Evolutionary conservation across 2,329 filamentous ascomycete species (phyloP), one percentile per base, ranked within the genome.

Genomic region (Neofusicoccum sp.): DNA sequence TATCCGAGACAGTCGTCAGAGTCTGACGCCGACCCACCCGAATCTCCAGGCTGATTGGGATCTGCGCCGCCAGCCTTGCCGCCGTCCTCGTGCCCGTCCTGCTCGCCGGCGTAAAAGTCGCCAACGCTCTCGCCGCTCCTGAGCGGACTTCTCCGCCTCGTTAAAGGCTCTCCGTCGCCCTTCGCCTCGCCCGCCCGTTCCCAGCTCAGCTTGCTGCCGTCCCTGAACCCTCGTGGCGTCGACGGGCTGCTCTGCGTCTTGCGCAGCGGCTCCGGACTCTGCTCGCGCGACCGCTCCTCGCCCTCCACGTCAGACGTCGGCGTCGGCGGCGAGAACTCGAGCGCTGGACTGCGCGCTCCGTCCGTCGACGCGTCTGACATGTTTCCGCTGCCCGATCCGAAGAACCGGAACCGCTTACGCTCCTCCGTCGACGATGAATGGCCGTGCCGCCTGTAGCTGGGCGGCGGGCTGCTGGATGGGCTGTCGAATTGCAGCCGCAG

Each of bases 201-300:
- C 72, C 14, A 73, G 63, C 45, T 71, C 54, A 44, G 70, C 71
- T 24, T 74, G 6, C 74, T 71, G 59, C 73, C 69, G 61, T 78
- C 75, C 30, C 76, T 67, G 12, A 71, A 74, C 0, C 77, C 78
- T 26, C 72, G 74, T 0, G 77, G 77, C 9, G 77, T 79, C 2
- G 76, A 74, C 28, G 78, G 76, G 0, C 76, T 74, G 31, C 76
- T 79, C 63, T 78, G 76, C 7, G 75, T 77, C 53, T 71, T 73
- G 6, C 74, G 63, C 57, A 54, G 26, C 51, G 49, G 49, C 58
- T 43, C 48, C 48, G 38, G 34, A 24, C 41, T 36, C 40, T 45
- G 44, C 61, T 60, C 48, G 57, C 47, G 31, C 26, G 38, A 36
- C 31, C 61, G 41, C 54, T 58, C 49, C 34, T 61, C 60, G 3